These are phyloP conservation scores for Cryomyces antarcticus DNA, from an alignment of 495 filamentous ascomycete species.

Conservation along the genomic window DNA sequence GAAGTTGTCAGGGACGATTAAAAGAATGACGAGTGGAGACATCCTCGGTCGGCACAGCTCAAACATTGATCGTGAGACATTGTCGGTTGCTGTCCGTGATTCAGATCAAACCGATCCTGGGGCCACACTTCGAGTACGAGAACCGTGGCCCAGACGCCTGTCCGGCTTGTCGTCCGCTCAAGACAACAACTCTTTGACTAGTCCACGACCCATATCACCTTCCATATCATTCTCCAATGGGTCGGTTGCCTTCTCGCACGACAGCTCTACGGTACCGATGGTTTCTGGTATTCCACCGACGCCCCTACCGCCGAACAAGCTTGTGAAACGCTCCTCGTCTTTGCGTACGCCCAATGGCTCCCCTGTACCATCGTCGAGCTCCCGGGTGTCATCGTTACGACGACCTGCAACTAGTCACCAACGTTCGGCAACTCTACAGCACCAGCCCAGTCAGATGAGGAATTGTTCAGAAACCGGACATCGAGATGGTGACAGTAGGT, in stretches of 20 bases:
- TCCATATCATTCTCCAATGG: conserved; percentile 51
- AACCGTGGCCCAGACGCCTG: too few relatives aligned
- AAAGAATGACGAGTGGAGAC: too few relatives aligned
- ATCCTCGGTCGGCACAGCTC: too few relatives aligned
- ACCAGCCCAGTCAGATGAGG: conserved; percentile 11
- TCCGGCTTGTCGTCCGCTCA: too few relatives aligned
- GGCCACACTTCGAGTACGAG: too few relatives aligned
- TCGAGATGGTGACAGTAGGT: neutral
- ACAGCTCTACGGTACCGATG: conserved; percentile 45
- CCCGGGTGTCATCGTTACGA: conserved; percentile 38
- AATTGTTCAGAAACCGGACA: neutral
- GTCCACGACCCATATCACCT: conserved; percentile 44
- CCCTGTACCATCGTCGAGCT: conserved; percentile 23
- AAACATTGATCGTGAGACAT: too few relatives aligned
- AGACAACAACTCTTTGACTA: too few relatives aligned
- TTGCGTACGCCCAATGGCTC: conserved; percentile 26
- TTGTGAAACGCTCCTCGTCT: conserved; percentile 67
- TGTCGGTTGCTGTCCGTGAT: too few relatives aligned
- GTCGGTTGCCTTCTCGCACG: conserved; percentile 27
- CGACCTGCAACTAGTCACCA: conserved; percentile 80
- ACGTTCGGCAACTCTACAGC: conserved; percentile 48
- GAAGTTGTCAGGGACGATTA: too few relatives aligned
- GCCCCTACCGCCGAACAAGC: conserved; percentile 49
- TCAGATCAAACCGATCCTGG: too few relatives aligned
- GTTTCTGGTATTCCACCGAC: conserved; percentile 27